Evolutionary conservation across 1,284 basidiomycete genomes (phyloP).

Genomic region (Coniferiporia sulphurascens): DNA sequence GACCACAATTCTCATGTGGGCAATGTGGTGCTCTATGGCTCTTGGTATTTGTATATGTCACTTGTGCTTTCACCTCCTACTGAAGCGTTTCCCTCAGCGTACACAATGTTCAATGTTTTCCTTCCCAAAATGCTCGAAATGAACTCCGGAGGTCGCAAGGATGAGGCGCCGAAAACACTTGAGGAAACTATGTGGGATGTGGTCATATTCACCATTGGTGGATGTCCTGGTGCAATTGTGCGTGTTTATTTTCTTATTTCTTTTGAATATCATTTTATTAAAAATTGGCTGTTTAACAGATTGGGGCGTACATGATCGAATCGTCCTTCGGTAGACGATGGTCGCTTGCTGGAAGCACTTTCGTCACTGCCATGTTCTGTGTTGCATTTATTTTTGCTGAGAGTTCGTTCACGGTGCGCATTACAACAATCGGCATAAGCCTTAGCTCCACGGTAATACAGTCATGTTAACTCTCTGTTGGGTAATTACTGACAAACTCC

Average conservation of each 20-base stretch:
- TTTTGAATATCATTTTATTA: not conserved
- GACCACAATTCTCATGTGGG: conserved; percentile 85
- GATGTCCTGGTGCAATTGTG: conserved; percentile 83
- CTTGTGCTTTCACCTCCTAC: not conserved
- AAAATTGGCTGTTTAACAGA: conserved; percentile 36
- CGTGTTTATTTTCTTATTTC: conserved; percentile 27
- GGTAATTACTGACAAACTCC: not conserved
- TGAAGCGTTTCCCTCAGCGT: conserved; percentile 44
- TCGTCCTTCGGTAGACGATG: conserved; percentile 68
- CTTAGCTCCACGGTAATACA: conserved; percentile 68
- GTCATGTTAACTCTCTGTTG: not conserved
- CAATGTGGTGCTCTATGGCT: conserved; percentile 68
- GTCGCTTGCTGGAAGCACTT: conserved; percentile 78
- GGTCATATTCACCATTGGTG: conserved; percentile 77
- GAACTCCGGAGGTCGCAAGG: conserved; percentile 28
- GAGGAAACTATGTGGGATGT: conserved; percentile 77
- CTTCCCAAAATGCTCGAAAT: conserved; percentile 87
- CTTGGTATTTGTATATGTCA: not conserved
- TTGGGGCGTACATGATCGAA: conserved; percentile 90
- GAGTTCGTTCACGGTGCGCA: conserved; percentile 59
- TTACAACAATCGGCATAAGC: conserved; percentile 78
- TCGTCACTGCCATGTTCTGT: conserved; percentile 79
- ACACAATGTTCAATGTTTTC: conserved; percentile 97
- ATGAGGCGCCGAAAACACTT: conserved; percentile 43
- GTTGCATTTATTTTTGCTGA: conserved; percentile 66